Base-by-base conservation (phyloP, 257 asterid species). In the Ophiorrhiza pumila region DNA sequence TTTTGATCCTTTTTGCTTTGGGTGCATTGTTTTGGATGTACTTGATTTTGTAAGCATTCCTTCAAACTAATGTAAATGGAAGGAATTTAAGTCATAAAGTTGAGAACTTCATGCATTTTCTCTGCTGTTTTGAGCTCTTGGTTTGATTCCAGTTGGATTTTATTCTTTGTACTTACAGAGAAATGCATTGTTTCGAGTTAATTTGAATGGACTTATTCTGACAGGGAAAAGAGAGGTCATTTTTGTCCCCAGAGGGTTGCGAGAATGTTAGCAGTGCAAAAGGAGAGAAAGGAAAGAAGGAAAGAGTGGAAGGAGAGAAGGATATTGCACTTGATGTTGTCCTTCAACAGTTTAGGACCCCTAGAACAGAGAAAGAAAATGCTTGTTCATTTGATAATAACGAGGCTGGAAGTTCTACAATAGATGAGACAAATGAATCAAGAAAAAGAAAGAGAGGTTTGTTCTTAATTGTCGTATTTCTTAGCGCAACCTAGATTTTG, bases 331-430 rank as follows among this genome's bases (percentile, higher is more conserved):
- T 81, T 74, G 91, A 84, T 67, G 74, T 77, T 71, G 84, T 83
- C 73, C 85, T 90, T 69, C 74, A 77, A 68, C 76, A 89, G 78
- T 87, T 89, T 74, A 90, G 89, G 83, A 83, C 75, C 56, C 56
- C 87, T 23, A 74, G 73, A 68, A 80, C 68, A 69, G 75, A 65
- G 58, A 62, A 62, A n/a, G 81, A 70, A 50, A 53, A 61, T 46
- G 49, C 61, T 0, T 42, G 67, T 64, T 56, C 65, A 58, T 31
- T 50, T 71, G 76, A 71, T 53, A 22, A 45, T 63, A 60, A 53
- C 17, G 87, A 73, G 46, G 58, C 42, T 27, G 78, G 69, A 27
- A 76, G 59, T 63, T 41, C 70, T 15, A 45, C 75, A 41, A 11
- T 67, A 22, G 80, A 35, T 37, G 73, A 58, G 7, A 60, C 29